phyloP scores from a whole-genome alignment of 2,329 filamentous ascomycete genomes.

The Lithohypha guttulata region DNA sequence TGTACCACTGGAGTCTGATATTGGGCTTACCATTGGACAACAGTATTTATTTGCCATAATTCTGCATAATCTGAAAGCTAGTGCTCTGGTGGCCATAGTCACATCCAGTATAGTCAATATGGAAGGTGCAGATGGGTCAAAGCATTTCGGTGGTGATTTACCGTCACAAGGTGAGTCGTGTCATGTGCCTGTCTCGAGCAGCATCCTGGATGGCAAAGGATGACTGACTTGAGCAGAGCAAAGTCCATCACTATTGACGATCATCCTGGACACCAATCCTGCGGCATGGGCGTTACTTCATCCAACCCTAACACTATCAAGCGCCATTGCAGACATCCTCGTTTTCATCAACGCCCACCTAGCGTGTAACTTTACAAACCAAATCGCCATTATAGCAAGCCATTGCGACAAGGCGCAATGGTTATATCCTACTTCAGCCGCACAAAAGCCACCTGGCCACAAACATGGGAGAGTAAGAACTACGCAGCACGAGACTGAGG shows the following conservation, averaged over 20 bases:
- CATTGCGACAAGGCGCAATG: conserved; percentile 79
- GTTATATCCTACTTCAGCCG: conserved; percentile 61
- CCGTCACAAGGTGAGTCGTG: conserved; percentile 8
- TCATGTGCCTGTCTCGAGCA: conserved; percentile 8
- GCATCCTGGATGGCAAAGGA: conserved; percentile 8
- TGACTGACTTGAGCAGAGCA: conserved; percentile 33
- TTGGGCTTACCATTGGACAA: too few species aligned
- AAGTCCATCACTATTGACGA: conserved; percentile 71
- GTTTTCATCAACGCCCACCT: conserved; percentile 96
- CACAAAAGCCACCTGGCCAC: conserved; percentile 12
- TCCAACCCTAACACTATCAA: conserved; percentile 64
- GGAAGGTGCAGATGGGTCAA: conserved; percentile 55
- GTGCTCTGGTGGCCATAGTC: too few species aligned
- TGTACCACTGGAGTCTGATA: too few species aligned
- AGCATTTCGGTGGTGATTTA: conserved; percentile 36
- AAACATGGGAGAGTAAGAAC: conserved; percentile 14
- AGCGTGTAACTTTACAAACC: conserved; percentile 85
- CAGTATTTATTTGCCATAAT: too few species aligned
- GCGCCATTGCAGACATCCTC: conserved; percentile 77
- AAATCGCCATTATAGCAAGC: conserved; percentile 81
- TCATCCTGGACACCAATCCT: conserved; percentile 93
- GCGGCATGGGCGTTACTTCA: conserved; percentile 79
- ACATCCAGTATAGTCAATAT: too few species aligned
- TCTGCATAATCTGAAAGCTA: too few species aligned
- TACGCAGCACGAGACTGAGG: neutral